These are phyloP conservation scores for Pseudohalonectria lignicola DNA, from an alignment of 2,329 filamentous ascomycete genomes.

Conservation along the genomic window DNA sequence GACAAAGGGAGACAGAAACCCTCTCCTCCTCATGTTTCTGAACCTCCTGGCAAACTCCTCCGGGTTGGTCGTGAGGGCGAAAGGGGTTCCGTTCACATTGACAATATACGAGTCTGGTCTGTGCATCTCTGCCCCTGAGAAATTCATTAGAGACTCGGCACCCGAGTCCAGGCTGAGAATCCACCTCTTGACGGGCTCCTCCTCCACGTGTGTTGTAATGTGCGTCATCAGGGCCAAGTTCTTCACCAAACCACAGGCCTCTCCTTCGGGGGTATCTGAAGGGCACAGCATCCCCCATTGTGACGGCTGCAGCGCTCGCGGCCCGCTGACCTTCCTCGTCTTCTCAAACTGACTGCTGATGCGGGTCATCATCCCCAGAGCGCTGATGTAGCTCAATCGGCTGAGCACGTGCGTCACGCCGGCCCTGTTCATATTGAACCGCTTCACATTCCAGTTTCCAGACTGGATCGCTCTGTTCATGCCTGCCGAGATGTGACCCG, in stretches of 20 bases:
- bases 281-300: constrained; percentile 98
- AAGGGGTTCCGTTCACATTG: constrained; percentile 90
- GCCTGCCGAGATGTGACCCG: constrained; percentile 78
- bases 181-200: constrained; percentile 77
- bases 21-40: constrained; percentile 75
- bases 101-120: constrained; percentile 76
- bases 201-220: constrained; percentile 93
- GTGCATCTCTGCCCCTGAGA: constrained; percentile 75
- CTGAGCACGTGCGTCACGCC: constrained; percentile 95
- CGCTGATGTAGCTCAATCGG: constrained; percentile 89
- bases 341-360: constrained; percentile 99
- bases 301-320: constrained; percentile 89
- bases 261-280: constrained; percentile 95
- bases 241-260: constrained; percentile 95
- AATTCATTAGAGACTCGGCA: constrained; percentile 62
- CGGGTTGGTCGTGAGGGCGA: constrained; percentile 75
- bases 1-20: constrained; percentile 90
- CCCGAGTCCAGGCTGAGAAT: constrained; percentile 81
- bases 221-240: constrained; percentile 98
- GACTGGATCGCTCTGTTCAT: constrained; percentile 96
- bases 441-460: constrained; percentile 95
- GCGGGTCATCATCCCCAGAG: constrained; percentile 98
- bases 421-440: constrained; percentile 97
- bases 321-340: constrained; percentile 91
- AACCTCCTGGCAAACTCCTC: constrained; percentile 81